Evolutionary conservation across 148 eudicot genomes (phyloP), one percentile per base, ranked within the genome.

Genomic region (Amaranthus hypochondriacus): DNA sequence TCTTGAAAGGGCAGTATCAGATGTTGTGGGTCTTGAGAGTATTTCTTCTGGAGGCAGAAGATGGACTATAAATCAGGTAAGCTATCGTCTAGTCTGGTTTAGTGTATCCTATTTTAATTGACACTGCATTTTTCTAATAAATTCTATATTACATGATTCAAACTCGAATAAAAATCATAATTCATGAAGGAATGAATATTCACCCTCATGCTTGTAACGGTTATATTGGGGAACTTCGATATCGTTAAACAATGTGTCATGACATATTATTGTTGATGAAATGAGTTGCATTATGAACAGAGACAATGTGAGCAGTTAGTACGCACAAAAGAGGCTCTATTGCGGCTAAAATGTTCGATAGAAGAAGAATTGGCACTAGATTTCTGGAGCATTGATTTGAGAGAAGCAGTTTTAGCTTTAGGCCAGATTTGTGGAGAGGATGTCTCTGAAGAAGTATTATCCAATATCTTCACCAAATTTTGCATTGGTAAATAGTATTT

Each of bases 241-340:
- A 28, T 28, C 39, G 2, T 28, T 28, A 28, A 28, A 28, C 39
- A 28, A 28, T 18, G 18, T 18, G 18, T 18, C 18, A 18, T 18
- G 18, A 18, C 18, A 18, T 18, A 18, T 28, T 28, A 28, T 28
- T 28, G 39, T 28, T 28, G 39, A 28, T 28, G 39, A 28, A 28
- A 28, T 28, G 39, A 15, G 10, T 56, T 48, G 39, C 5, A n/a
- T 21, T 73, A 42, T 70, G 5, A 9, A 77, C 90, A 91, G 98
- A 88, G 98, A 77, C 98, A 94, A 82, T 89, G 92, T 47, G 97
- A 91, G 82, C 98, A 94, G 82, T 89, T 94, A 64, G 77, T 94
- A 69, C 91, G 96, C 11, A 81, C 92, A 43, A 91, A 89, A 88
- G 97, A 94, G 76, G 93, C 98, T 48, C 73, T 94, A 52, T n/a